Percentiles rank a stretch among this genome's conserved stretches.
Evolutionary conservation across 352 stramenopile genomes (phyloP).

Genomic region (Globisporangium orthogonon): DNA sequence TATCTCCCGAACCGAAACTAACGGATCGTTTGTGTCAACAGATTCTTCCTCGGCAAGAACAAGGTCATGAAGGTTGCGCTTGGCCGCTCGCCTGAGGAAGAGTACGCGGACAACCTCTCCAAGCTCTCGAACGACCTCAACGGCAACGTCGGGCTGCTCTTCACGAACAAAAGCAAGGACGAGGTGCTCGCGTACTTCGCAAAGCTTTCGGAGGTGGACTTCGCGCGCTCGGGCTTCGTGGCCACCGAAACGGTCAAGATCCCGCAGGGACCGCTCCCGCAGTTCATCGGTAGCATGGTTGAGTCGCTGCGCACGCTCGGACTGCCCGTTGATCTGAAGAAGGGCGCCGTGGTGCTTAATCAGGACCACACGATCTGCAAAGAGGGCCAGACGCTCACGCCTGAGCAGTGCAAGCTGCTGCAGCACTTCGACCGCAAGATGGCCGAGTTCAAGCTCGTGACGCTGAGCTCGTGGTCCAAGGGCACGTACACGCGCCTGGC

Average conservation of each 20-base stretch:
- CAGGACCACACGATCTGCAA: constrained; percentile 94
- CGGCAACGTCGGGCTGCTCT: constrained; percentile 93
- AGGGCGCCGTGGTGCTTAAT: constrained; percentile 90
- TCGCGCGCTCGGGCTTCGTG: constrained; percentile 91
- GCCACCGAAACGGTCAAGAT: constrained; percentile 88
- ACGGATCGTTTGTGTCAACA: constrained; percentile 15
- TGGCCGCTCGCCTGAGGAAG: constrained; percentile 91
- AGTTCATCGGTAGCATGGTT: constrained; percentile 95
- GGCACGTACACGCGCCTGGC: constrained; percentile 72
- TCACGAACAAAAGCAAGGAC: constrained; percentile 89
- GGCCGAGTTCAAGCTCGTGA: constrained; percentile 78
- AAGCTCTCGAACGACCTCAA: constrained; percentile 89
- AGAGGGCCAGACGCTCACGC: constrained; percentile 89
- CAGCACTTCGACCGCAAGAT: constrained; percentile 89
- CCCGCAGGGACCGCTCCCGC: constrained; percentile 82
- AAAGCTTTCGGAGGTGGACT: constrained; percentile 89
- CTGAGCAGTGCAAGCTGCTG: constrained; percentile 95
- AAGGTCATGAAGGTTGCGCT: constrained; percentile 98
- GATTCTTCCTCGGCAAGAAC: constrained; percentile 99
- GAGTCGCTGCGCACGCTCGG: constrained; percentile 95
- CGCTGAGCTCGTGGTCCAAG: constrained; percentile 74
- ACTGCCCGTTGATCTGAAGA: constrained; percentile 95
- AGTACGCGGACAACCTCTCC: constrained; percentile 94
- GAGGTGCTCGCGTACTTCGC: constrained; percentile 92
- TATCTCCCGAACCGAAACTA: too few species aligned